Conservation (phyloP, 2,329 filamentous ascomycete genomes). For the Aspergillus eucalypticola region DNA sequence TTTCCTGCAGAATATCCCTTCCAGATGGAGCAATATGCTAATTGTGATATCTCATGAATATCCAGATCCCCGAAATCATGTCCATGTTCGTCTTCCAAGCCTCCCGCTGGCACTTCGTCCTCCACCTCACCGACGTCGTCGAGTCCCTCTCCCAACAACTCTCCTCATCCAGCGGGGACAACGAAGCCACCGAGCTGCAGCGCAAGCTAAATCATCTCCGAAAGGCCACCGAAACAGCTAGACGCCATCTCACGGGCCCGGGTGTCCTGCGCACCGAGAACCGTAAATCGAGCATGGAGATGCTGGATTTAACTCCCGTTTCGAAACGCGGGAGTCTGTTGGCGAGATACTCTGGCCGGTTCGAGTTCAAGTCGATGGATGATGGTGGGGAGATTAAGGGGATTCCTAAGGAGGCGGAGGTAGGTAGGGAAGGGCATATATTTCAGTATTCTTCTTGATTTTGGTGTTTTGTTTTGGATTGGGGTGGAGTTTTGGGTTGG, state of each 20-base stretch:
- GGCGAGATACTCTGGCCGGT: conserved; percentile 22
- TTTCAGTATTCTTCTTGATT: conserved; percentile 29
- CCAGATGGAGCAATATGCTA: too few relatives aligned
- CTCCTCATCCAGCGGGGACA: conserved; percentile 39
- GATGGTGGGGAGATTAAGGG: conserved; percentile 56
- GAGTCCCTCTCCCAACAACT: conserved; percentile 53
- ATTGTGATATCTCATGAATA: too few relatives aligned
- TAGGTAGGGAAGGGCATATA: conserved; percentile 42
- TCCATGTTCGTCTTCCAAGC: conserved; percentile 83
- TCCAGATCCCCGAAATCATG: conserved; percentile 80
- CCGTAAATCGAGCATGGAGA: conserved; percentile 24
- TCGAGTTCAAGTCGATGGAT: conserved; percentile 25
- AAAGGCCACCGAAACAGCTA: conserved; percentile 72
- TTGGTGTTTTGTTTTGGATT: background rate
- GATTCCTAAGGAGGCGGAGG: conserved; percentile 56
- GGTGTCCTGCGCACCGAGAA: conserved; percentile 82
- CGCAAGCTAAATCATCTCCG: conserved; percentile 68
- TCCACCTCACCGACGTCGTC: conserved; percentile 66
- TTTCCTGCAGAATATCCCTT: too few relatives aligned
- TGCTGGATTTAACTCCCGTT: conserved; percentile 33
- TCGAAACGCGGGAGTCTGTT: conserved; percentile 28
- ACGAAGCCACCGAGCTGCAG: conserved; percentile 45
- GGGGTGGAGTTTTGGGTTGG: background rate
- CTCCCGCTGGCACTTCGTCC: conserved; percentile 74
- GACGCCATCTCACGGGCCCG: conserved; percentile 75